A percentile compares a stretch with the other conserved stretches of the same genome.
Evolutionary conservation across 495 filamentous ascomycete genomes (phyloP).

Genomic region (Mycothermus thermophilus): DNA sequence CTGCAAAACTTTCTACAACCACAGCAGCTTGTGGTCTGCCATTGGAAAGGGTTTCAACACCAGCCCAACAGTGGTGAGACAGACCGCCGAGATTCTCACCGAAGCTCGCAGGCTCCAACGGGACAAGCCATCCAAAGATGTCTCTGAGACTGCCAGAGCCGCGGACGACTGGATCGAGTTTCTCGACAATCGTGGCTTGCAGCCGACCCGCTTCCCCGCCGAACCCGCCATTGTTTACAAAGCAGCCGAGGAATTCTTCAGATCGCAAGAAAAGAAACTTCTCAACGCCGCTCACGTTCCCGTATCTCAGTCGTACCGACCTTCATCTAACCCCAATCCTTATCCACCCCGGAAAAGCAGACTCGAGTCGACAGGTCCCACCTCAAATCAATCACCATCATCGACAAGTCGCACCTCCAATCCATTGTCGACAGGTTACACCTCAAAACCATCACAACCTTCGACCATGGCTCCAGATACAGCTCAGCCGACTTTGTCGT

Average conservation of each 20-base stretch:
- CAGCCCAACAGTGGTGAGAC: neutral
- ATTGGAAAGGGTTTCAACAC: slow-evolving; percentile 7
- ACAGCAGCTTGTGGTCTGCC: slow-evolving; percentile 9
- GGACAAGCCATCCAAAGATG: neutral
- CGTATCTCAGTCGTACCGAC: neutral
- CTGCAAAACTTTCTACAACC: slow-evolving; percentile 4
- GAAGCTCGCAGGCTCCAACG: slow-evolving; percentile 9
- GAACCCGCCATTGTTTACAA: slow-evolving; percentile 1
- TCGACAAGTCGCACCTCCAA: neutral
- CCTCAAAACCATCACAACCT: no score
- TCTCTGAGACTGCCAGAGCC: slow-evolving; percentile 10
- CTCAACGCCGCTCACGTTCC: slow-evolving; percentile 9
- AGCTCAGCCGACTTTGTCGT: neutral
- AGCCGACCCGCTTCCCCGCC: neutral
- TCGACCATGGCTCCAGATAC: no score
- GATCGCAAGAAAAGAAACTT: slow-evolving; percentile 3
- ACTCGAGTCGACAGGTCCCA: neutral
- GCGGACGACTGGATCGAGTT: slow-evolving; percentile 16
- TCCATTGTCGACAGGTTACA: neutral
- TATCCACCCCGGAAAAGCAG: neutral
- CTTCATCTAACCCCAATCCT: neutral
- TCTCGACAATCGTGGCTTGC: slow-evolving; percentile 2
- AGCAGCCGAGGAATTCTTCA: slow-evolving; percentile 4
- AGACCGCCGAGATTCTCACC: slow-evolving; percentile 5
- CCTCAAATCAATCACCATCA: neutral